Evolutionary conservation across 2,329 filamentous ascomycete species (phyloP).

Genomic region (Pseudocercospora musae): DNA sequence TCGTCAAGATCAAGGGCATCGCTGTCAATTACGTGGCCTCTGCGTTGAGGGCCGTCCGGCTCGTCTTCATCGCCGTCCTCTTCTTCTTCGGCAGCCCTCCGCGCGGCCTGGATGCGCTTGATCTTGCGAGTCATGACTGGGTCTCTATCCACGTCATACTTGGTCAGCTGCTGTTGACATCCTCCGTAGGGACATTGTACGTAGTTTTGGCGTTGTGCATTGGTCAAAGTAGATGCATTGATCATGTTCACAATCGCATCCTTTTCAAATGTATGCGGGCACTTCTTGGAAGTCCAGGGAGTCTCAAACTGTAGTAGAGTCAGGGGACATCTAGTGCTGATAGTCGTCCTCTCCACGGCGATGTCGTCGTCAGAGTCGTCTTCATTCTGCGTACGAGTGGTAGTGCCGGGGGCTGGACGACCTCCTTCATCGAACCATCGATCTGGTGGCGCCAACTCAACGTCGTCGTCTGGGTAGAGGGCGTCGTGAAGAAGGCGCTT

Average conservation of each 20-base stretch:
- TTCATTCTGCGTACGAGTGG: constrained; percentile 33
- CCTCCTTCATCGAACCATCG: constrained; percentile 58
- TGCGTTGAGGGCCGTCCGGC: constrained; percentile 22
- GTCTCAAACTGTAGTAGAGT: constrained; percentile 63
- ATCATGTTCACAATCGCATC: constrained; percentile 58
- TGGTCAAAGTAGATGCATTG: constrained; percentile 11
- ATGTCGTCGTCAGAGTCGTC: constrained; percentile 65
- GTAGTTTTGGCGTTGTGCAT: constrained; percentile 26
- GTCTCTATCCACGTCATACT: constrained; percentile 56
- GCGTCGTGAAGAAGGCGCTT: constrained; percentile 61
- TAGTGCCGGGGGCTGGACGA: constrained; percentile 42
- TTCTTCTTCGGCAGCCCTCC: constrained; percentile 46
- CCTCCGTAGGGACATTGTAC: constrained; percentile 64
- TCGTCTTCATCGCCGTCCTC: constrained; percentile 32
- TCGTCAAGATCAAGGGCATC: constrained; percentile 25
- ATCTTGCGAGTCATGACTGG: constrained; percentile 57
- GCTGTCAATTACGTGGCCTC: constrained; percentile 31
- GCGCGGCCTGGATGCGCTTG: constrained; percentile 50
- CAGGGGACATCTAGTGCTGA: constrained; percentile 67
- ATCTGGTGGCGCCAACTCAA: constrained; percentile 53
- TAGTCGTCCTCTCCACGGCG: constrained; percentile 60
- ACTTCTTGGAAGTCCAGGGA: constrained; percentile 64
- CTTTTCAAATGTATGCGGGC: constrained; percentile 71
- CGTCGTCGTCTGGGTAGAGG: constrained; percentile 51
- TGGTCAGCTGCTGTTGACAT: constrained; percentile 55